phyloP scores from a whole-genome alignment of 2,329 filamentous ascomycete species.

The Fusarium graminum region DNA sequence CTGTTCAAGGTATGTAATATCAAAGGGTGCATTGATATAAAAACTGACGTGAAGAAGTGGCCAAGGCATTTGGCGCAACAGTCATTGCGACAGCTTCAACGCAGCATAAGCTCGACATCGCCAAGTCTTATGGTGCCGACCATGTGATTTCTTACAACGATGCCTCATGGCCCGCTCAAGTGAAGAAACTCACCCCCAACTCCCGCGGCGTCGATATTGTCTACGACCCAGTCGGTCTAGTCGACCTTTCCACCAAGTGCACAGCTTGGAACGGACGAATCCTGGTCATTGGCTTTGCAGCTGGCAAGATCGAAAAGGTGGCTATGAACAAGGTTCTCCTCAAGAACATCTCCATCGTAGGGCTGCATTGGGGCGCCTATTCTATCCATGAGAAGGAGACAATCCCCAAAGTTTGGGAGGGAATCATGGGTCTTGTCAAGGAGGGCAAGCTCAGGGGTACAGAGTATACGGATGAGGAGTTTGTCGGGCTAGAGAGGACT shows the following conservation, averaged over 20 bases:
- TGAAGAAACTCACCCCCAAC: conserved; percentile 82
- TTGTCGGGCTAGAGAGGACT: conserved; percentile 84
- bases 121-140: conserved; percentile 85
- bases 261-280: conserved; percentile 93
- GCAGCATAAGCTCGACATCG: conserved; percentile 82
- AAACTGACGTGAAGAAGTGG: conserved; percentile 63
- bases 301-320: conserved; percentile 83
- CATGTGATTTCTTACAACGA: conserved; percentile 82
- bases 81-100: conserved; percentile 95
- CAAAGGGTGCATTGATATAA: rapidly evolving
- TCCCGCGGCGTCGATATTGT: conserved; percentile 87
- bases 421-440: conserved; percentile 81
- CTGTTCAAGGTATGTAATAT: conserved; percentile 75
- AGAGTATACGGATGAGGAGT: conserved; percentile 84
- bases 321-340: conserved; percentile 91
- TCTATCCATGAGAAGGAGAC: conserved; percentile 77
- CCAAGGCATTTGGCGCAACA: conserved; percentile 89
- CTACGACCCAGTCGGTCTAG: conserved; percentile 92
- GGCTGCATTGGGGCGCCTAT: conserved; percentile 93
- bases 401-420: conserved; percentile 82
- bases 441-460: conserved; percentile 85
- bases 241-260: conserved; percentile 90
- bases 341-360: conserved; percentile 93
- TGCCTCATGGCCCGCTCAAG: conserved; percentile 71
- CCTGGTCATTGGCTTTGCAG: conserved; percentile 88